phyloP scores from a whole-genome alignment of 2,329 filamentous ascomycete species.

The Hymenoscyphus repandus region DNA sequence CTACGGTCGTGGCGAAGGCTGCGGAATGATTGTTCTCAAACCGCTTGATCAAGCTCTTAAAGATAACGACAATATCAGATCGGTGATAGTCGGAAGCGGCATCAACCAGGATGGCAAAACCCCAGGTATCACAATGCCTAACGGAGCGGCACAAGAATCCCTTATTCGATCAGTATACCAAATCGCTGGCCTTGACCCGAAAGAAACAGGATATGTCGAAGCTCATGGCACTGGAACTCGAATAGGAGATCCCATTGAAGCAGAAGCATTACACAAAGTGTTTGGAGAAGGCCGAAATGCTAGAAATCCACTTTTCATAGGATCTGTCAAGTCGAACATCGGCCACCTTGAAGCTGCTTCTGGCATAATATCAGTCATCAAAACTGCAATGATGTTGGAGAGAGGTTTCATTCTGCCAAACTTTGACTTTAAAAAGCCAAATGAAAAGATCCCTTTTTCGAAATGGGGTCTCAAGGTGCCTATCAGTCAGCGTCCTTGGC shows the following conservation, averaged over 20 bases:
- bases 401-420: slow-evolving; percentile 27
- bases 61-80: slow-evolving; percentile 52
- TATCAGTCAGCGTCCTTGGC: slow-evolving; percentile 26
- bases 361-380: slow-evolving; percentile 27
- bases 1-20: slow-evolving; percentile 59
- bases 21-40: slow-evolving; percentile 54
- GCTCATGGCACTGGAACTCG: slow-evolving; percentile 20
- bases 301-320: slow-evolving; percentile 21
- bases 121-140: slow-evolving; percentile 51
- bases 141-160: slow-evolving; percentile 37
- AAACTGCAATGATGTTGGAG: slow-evolving; percentile 28
- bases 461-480: slow-evolving; percentile 36
- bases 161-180: slow-evolving; percentile 22
- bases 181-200: slow-evolving; percentile 10
- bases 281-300: slow-evolving; percentile 24
- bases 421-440: slow-evolving; percentile 33
- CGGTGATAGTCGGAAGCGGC: slow-evolving; percentile 46
- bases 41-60: slow-evolving; percentile 50
- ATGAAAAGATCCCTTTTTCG: slow-evolving; percentile 33
- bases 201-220: slow-evolving; percentile 18
- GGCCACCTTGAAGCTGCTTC: slow-evolving; percentile 27
- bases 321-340: slow-evolving; percentile 27
- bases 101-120: slow-evolving; percentile 57
- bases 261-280: slow-evolving; percentile 21
- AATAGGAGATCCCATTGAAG: slow-evolving; percentile 21